phyloP scores from a whole-genome alignment of 1,284 basidiomycete genomes.

The Tremellales sp. region DNA sequence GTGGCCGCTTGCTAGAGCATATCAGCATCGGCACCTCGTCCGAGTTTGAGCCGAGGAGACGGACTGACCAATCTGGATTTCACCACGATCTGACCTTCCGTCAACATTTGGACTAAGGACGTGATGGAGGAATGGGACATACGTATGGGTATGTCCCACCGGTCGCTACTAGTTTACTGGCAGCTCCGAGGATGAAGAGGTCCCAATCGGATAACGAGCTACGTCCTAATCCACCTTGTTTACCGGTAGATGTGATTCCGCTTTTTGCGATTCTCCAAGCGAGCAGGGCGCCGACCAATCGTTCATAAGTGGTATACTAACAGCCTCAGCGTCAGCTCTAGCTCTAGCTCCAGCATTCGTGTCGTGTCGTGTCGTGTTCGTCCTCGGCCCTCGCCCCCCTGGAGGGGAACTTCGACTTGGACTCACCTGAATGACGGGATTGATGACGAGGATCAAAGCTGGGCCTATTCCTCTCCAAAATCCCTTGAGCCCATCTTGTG shows the following conservation, averaged over 20 bases:
- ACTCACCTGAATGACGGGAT: constrained; percentile 73
- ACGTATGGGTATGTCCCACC: constrained; percentile 49
- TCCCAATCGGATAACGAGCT: constrained; percentile 70
- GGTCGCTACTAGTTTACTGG: constrained; percentile 67
- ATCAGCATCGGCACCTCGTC: not conserved
- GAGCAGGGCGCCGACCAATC: constrained; percentile 54
- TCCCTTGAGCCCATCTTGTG: constrained; percentile 70
- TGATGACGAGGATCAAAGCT: constrained; percentile 86
- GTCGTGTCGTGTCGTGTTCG: too few relatives aligned
- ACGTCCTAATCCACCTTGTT: constrained; percentile 50
- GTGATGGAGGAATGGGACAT: constrained; percentile 9
- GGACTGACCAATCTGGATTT: constrained; percentile 46
- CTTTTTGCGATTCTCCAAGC: constrained; percentile 19
- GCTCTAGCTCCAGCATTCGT: too few relatives aligned
- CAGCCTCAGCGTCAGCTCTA: too few relatives aligned
- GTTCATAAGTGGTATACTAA: constrained; percentile 74
- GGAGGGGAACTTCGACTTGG: not conserved
- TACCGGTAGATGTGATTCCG: constrained; percentile 22
- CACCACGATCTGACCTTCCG: constrained; percentile 42
- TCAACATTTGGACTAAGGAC: not conserved
- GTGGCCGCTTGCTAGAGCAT: constrained; percentile 49
- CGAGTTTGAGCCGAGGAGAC: not conserved
- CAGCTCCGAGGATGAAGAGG: constrained; percentile 82
- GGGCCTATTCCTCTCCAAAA: constrained; percentile 97
- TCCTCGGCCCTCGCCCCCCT: too few relatives aligned